Percentiles rank a stretch among this genome's conserved stretches.
These are phyloP conservation scores for Mrakia hoshinonis DNA, from an alignment of 768 basidiomycete genomes.

Conservation along the genomic window DNA sequence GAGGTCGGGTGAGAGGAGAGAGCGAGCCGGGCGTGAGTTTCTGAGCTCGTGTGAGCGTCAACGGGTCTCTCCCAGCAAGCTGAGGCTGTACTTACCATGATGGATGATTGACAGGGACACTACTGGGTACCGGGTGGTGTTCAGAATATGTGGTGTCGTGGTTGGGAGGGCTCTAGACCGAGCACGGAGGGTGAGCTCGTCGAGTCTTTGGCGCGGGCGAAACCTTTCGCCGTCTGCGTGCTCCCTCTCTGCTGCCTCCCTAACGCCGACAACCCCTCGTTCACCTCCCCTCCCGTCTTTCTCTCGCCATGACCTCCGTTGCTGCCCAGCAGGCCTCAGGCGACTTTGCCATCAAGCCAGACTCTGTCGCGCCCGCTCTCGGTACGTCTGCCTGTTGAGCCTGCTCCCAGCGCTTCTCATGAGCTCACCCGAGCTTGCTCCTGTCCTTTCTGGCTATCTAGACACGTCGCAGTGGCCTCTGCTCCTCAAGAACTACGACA, in stretches of 20 bases:
- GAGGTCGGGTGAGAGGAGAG: background rate
- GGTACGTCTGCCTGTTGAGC: constrained; percentile 34
- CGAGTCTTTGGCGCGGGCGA: too few relatives aligned
- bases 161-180: background rate
- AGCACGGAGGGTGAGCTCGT: background rate
- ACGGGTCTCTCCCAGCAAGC: too few relatives aligned
- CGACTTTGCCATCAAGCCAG: constrained; percentile 42
- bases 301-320: constrained; percentile 16
- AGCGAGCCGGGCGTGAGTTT: background rate
- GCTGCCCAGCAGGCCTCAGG: constrained; percentile 26
- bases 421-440: background rate
- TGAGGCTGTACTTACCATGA: background rate
- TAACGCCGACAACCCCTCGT: background rate
- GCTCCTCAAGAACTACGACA: constrained; percentile 97
- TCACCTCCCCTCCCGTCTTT: background rate
- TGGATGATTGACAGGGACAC: constrained; percentile 18
- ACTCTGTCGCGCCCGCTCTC: constrained; percentile 39
- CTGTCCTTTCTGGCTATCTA: constrained; percentile 13
- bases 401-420: background rate
- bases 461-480: constrained; percentile 98
- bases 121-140: constrained; percentile 10
- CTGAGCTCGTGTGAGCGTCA: too few relatives aligned
- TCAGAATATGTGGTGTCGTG: constrained; percentile 18
- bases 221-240: background rate
- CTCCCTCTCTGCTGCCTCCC: background rate